These are phyloP conservation scores for Podaxis mareebaensis DNA, from an alignment of 768 basidiomycete genomes.

Conservation along the genomic window DNA sequence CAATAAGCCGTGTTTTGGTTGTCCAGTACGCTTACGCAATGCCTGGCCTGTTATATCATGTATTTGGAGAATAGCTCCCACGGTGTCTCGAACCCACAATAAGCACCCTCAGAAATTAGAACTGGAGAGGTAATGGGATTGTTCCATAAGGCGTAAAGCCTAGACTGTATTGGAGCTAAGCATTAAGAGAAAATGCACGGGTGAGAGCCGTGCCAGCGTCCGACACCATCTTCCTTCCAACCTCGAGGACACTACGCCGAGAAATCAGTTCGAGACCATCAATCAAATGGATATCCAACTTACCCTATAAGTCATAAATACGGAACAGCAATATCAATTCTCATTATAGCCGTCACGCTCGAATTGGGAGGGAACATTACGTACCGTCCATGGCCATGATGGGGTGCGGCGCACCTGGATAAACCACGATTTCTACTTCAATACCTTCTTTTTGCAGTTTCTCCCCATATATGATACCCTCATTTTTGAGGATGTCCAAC, in stretches of 20 bases:
- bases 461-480: constrained; percentile 64
- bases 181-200: background rate
- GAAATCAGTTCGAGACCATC: background rate
- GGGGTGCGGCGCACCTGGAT: constrained; percentile 68
- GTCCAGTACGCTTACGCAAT: no score
- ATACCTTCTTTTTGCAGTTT: constrained; percentile 55
- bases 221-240: constrained; percentile 16
- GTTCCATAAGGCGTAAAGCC: background rate
- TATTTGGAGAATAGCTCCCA: no score
- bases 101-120: no score
- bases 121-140: background rate
- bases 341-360: background rate
- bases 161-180: background rate
- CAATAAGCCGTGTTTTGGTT: background rate
- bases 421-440: constrained; percentile 52
- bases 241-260: background rate
- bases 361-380: constrained; percentile 22
- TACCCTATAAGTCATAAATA: constrained; percentile 3
- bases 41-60: no score
- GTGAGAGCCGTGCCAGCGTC: constrained; percentile 14
- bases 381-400: constrained; percentile 76
- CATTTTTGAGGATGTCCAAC: constrained; percentile 65
- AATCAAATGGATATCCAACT: background rate
- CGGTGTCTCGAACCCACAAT: no score
- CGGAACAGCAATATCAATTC: background rate